Conservation (phyloP, 2,329 filamentous ascomycete species). For the Calonectria pauciramosa region DNA sequence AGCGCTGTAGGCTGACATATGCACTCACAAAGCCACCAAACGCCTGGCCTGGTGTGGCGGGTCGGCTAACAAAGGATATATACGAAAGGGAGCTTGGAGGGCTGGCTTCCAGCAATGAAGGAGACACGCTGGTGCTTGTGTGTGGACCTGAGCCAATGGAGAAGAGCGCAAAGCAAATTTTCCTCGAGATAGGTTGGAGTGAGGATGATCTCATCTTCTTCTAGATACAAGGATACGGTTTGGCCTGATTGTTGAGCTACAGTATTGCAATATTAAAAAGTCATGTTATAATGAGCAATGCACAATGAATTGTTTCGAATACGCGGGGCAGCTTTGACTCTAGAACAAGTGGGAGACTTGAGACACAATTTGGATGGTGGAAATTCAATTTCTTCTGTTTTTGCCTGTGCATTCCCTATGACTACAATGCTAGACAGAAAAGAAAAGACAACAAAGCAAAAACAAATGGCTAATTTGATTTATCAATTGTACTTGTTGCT, state of each 20-base stretch:
- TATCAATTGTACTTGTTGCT: background rate
- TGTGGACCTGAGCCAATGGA: slow-evolving; percentile 86
- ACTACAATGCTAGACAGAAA: background rate
- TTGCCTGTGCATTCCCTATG: background rate
- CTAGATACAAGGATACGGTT: slow-evolving; percentile 15
- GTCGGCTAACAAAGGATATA: slow-evolving; percentile 75
- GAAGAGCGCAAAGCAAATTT: slow-evolving; percentile 70
- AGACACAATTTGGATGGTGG: background rate
- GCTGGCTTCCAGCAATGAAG: slow-evolving; percentile 51
- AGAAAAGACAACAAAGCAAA: background rate
- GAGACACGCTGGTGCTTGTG: slow-evolving; percentile 76
- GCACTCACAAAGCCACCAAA: slow-evolving; percentile 75
- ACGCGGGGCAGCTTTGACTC: background rate
- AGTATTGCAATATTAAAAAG: background rate
- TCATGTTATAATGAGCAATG: background rate
- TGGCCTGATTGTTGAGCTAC: background rate
- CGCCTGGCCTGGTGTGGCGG: slow-evolving; percentile 77
- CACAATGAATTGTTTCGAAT: background rate
- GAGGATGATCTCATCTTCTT: slow-evolving; percentile 47
- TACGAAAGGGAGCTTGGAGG: slow-evolving; percentile 69
- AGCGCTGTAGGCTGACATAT: slow-evolving; percentile 76
- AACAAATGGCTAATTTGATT: background rate
- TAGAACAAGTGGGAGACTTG: background rate
- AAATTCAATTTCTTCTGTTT: background rate
- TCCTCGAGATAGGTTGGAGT: slow-evolving; percentile 74